Percentiles rank a stretch among this genome's conserved stretches.
These are phyloP conservation scores for Creolimax fragrantissima DNA, from an alignment of 78 protist species.

Conservation along the genomic window DNA sequence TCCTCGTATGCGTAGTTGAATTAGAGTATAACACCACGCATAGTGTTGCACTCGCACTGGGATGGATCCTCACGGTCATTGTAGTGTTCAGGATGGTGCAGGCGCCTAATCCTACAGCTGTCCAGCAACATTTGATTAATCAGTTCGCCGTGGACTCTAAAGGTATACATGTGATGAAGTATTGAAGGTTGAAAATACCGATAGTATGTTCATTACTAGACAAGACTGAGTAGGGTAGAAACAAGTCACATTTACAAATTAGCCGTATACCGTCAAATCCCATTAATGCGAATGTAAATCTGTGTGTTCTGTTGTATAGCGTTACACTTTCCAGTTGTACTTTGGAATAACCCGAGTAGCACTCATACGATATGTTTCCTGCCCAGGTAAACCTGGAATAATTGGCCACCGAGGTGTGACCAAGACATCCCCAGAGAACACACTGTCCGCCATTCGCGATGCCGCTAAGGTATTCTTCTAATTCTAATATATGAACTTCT, in stretches of 20 bases:
- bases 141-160: not conserved
- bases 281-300: no score
- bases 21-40: not conserved
- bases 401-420: not conserved
- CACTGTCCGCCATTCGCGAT: not conserved
- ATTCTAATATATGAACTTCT: not conserved
- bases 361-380: no score
- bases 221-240: no score
- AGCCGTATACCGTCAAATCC: no score
- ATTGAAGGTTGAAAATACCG: no score
- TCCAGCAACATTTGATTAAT: not conserved
- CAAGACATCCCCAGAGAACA: not conserved
- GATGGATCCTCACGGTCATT: not conserved
- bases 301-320: no score
- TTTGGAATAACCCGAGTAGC: no score
- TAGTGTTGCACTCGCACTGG: not conserved
- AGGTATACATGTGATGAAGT: no score
- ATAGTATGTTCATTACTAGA: no score
- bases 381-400: not conserved
- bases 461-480: not conserved
- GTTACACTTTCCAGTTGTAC: no score
- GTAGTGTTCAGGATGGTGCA: not conserved
- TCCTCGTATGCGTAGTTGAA: not conserved
- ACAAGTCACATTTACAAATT: no score
- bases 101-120: not conserved